Conservation (phyloP, 2,329 filamentous ascomycete genomes). For the Graphilbum sp. region DNA sequence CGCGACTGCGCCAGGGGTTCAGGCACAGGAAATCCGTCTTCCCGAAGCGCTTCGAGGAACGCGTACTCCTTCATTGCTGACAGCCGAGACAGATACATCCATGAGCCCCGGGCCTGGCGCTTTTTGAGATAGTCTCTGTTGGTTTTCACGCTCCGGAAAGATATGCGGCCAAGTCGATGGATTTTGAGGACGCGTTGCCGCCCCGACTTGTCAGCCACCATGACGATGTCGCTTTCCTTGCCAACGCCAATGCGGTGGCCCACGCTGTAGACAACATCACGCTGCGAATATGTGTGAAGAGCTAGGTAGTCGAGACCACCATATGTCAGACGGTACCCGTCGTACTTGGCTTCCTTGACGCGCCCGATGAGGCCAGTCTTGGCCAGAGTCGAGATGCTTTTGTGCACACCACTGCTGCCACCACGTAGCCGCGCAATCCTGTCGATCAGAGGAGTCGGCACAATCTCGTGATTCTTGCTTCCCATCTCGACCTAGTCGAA, state of each 20-base stretch:
- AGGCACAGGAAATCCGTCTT: slow-evolving; percentile 80
- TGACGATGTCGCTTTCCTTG: slow-evolving; percentile 94
- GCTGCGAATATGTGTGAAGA: slow-evolving; percentile 71
- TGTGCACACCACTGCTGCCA: slow-evolving; percentile 63
- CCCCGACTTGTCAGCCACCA: slow-evolving; percentile 69
- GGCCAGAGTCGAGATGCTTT: slow-evolving; percentile 75
- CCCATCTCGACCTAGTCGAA: slow-evolving; percentile 65
- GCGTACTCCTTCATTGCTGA: slow-evolving; percentile 89
- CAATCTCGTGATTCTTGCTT: slow-evolving; percentile 92
- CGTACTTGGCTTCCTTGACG: slow-evolving; percentile 91
- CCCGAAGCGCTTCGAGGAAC: slow-evolving; percentile 75
- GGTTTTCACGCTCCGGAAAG: slow-evolving; percentile 88
- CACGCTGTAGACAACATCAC: slow-evolving; percentile 72
- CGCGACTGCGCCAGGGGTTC: slow-evolving; percentile 76
- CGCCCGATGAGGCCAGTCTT: slow-evolving; percentile 84
- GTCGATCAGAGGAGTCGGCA: slow-evolving; percentile 77
- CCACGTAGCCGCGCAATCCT: slow-evolving; percentile 69
- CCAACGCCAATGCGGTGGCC: slow-evolving; percentile 91
- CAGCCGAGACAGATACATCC: slow-evolving; percentile 95
- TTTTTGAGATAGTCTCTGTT: slow-evolving; percentile 91
- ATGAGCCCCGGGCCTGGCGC: slow-evolving; percentile 49
- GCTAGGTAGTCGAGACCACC: slow-evolving; percentile 96
- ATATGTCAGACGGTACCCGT: slow-evolving; percentile 92
- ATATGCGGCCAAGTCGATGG: slow-evolving; percentile 86
- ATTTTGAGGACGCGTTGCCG: slow-evolving; percentile 81